phyloP scores from a whole-genome alignment of 495 filamentous ascomycete species.

The Annulohypoxylon moriforme region DNA sequence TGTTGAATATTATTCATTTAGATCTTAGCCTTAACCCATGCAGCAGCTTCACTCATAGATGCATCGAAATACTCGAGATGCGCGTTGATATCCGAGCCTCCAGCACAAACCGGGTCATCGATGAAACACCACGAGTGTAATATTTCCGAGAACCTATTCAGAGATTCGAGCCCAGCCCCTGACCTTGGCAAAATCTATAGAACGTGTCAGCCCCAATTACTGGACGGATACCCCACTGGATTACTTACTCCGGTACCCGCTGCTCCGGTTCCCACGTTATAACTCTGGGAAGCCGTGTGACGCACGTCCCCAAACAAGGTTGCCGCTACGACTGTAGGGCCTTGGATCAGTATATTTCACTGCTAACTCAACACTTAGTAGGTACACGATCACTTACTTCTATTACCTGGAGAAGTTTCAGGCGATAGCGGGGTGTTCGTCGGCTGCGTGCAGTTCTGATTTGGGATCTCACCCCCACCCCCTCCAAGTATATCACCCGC shows the following conservation, averaged over 20 bases:
- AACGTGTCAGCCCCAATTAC: not conserved
- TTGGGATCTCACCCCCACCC: not conserved
- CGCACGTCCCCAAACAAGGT: not conserved
- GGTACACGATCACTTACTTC: not conserved
- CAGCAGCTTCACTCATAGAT: not conserved
- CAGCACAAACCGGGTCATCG: constrained; percentile 3
- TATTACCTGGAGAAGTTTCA: not conserved
- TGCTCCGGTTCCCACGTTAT: constrained; percentile 6
- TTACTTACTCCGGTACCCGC: not conserved
- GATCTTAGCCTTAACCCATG: not conserved
- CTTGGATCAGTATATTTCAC: not conserved
- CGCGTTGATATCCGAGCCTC: not conserved
- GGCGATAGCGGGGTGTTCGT: not conserved
- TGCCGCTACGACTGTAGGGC: not conserved
- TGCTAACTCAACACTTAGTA: not conserved
- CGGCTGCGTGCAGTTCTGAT: not conserved
- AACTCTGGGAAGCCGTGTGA: constrained; percentile 7
- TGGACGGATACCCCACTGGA: not conserved
- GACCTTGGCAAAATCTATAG: not conserved
- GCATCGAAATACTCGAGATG: not conserved
- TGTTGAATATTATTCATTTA: not conserved
- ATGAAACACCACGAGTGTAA: constrained; percentile 7
- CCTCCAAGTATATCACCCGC: not conserved
- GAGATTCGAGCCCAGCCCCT: not conserved
- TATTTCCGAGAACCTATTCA: not conserved